Evolutionary conservation across 2,329 filamentous ascomycete species (phyloP), one percentile per base, ranked within the genome.

Genomic region (Ilyonectria destructans): DNA sequence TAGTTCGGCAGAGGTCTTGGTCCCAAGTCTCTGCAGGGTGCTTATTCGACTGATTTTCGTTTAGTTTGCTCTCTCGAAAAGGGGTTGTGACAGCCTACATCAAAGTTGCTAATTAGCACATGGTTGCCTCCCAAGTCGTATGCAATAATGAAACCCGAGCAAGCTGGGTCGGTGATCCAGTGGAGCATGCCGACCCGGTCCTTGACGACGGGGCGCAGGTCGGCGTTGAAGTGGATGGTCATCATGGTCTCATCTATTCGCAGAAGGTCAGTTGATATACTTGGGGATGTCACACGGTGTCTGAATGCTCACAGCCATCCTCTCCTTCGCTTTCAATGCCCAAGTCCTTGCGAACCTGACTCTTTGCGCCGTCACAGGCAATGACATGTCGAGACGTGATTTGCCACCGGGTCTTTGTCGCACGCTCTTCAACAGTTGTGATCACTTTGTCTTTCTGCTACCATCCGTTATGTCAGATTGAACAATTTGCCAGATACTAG

Each of bases 211-310:
- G 81, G 78, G 0, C 80, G 77, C 2, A 84, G 73, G 51, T 85
- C 75, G 0, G 82, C 81, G 46, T 83, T 82, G 68, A 85, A 80
- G 48, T 85, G 82, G 15, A 85, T 84, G 0, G 82, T 84, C 83
- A 85, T 84, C 82, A 84, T 84, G 0, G 81, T 83, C 62, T 83
- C 82, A 43, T 82, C 81, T 82, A 23, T 6, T 26, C 40, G 8
- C 5, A 21, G n/a, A 3, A 33, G 64, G 67, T 70, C 59, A 76
- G 23, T 12, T 7, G n/a, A n/a, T n/a, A n/a, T n/a, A n/a, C n/a
- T n/a, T n/a, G n/a, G n/a, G n/a, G n/a, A 26, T 29, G 23, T 26
- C 6, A 58, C 2, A 33, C 23, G 10, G 17, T 1, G 7, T 4
- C 6, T 15, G 1, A 17, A 23, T 1, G 72, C 79, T 75, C 69